Evolutionary conservation across 495 filamentous ascomycete species (phyloP), one percentile per base, ranked within the genome.

Genomic region (Talaromyces stipitatus): DNA sequence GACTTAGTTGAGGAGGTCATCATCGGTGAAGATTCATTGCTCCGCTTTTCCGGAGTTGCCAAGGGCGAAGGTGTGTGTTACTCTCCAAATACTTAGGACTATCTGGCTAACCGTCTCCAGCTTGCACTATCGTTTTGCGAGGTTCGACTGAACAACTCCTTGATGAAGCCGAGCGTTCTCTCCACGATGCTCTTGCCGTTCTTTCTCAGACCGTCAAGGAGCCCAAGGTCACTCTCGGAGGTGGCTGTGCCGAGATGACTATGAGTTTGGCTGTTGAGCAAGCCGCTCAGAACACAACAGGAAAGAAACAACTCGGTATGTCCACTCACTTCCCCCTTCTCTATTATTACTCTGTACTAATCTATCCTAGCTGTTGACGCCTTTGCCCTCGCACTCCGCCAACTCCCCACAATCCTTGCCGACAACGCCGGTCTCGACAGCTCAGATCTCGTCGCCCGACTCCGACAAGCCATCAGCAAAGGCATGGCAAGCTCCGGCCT

Each of bases 241-340:
- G 94, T 66, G 94, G 94, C 16, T 97, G 91, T 65, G 92, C 92
- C 0, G 94, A 98, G 82, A 97, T 96, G 92, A 75, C 95, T 57
- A 98, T 98, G 94, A 89, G 92, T 59, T 96, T 96, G 76, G 94
- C 94, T 41, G 94, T 97, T 36, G 95, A 97, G 67, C 86, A 90
- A 50, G 92, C 91, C 16, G 92, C 92, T 7, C 90, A 92, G 52
- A 92, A 95, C 66, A 89, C 95, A 12, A 89, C 91, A 30, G 94
- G 94, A 65, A 98, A 98, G 85, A 95, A 92, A 73, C 91, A 94
- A 57, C 80, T 95, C 59, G 54, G 54, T 55, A 55, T 9, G 54
- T 45, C 4, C 4, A 18, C 18, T 2, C 9, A 45, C 3, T 16
- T 1, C 3, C 10, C 5, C 7, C 12, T 45, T 9, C 46, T 43